These are phyloP conservation scores for Paecilomyces niveus DNA, from an alignment of 2,329 filamentous ascomycete genomes.

Conservation along the genomic window DNA sequence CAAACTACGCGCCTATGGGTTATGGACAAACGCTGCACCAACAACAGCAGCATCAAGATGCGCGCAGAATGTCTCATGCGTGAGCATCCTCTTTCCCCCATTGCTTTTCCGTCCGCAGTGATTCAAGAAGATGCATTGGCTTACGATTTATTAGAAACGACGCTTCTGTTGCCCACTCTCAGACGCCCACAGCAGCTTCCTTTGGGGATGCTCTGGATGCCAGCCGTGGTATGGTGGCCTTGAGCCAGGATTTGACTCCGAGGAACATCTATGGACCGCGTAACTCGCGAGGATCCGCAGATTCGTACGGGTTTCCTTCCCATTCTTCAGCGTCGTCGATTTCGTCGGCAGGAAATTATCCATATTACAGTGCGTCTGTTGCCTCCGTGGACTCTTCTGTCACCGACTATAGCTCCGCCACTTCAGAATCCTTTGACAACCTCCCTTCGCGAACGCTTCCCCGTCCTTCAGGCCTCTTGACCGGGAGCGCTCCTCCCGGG, in stretches of 20 bases:
- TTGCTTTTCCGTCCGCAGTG: background rate
- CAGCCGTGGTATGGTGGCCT: slow-evolving; percentile 86
- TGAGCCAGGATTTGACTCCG: slow-evolving; percentile 87
- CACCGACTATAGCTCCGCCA: slow-evolving; percentile 85
- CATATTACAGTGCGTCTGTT: slow-evolving; percentile 79
- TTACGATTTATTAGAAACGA: slow-evolving; percentile 22
- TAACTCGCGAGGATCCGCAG: slow-evolving; percentile 62
- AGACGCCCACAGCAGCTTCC: slow-evolving; percentile 55
- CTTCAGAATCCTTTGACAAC: slow-evolving; percentile 76
- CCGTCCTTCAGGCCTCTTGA: slow-evolving; percentile 61
- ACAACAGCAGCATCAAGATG: slow-evolving; percentile 43
- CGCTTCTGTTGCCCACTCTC: slow-evolving; percentile 26
- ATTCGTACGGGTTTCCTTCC: slow-evolving; percentile 87
- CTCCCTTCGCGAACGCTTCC: slow-evolving; percentile 76
- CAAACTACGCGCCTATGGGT: slow-evolving; percentile 69
- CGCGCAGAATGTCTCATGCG: slow-evolving; percentile 74
- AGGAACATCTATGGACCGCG: slow-evolving; percentile 77
- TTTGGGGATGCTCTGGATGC: slow-evolving; percentile 89
- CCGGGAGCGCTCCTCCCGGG: slow-evolving; percentile 63
- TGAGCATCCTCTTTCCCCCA: slow-evolving; percentile 48
- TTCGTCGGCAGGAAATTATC: slow-evolving; percentile 72
- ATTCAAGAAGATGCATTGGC: slow-evolving; percentile 1
- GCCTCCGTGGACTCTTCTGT: slow-evolving; percentile 63
- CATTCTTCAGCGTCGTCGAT: slow-evolving; percentile 93
- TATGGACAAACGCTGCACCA: slow-evolving; percentile 58